A percentile compares a stretch with the other conserved stretches of the same genome.
Evolutionary conservation across 2,329 filamentous ascomycete species (phyloP).

Genomic region (Colletotrichum ledebouriae): DNA sequence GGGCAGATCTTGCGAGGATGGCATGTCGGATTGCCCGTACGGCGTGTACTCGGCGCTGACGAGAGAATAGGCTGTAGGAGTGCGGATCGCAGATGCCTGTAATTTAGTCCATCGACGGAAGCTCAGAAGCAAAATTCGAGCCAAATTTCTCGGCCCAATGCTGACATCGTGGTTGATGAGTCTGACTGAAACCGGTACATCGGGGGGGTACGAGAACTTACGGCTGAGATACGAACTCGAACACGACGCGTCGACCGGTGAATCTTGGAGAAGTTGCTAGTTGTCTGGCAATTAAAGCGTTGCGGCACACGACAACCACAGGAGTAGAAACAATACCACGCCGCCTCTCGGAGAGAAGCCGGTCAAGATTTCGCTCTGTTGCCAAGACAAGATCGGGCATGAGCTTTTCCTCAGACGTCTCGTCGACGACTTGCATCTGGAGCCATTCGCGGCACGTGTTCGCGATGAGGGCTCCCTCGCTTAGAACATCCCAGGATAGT

Average conservation of each 20-base stretch:
- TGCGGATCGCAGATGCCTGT: slow-evolving; percentile 7
- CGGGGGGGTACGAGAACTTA: slow-evolving; percentile 42
- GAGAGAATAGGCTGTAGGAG: background rate
- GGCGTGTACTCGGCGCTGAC: background rate
- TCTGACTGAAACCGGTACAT: background rate
- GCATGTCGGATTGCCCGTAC: no score
- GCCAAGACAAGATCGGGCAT: slow-evolving; percentile 48
- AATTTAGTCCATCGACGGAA: slow-evolving; percentile 46
- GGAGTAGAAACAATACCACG: slow-evolving; percentile 7
- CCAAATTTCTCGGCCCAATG: slow-evolving; percentile 54
- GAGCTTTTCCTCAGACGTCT: slow-evolving; percentile 25
- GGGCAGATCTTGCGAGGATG: background rate
- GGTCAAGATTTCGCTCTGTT: slow-evolving; percentile 36
- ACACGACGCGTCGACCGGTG: slow-evolving; percentile 45
- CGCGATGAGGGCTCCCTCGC: slow-evolving; percentile 42
- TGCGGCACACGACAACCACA: slow-evolving; percentile 51
- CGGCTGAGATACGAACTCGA: slow-evolving; percentile 57
- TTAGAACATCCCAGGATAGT: slow-evolving; percentile 20
- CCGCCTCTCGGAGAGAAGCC: slow-evolving; percentile 14
- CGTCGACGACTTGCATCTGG: slow-evolving; percentile 47
- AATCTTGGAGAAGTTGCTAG: slow-evolving; percentile 43
- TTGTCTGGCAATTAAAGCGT: slow-evolving; percentile 49
- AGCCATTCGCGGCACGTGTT: slow-evolving; percentile 53
- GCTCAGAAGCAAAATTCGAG: slow-evolving; percentile 49
- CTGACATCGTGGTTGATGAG: slow-evolving; percentile 39